Evolutionary conservation across 1,284 basidiomycete genomes (phyloP).

Genomic region (Boletus semigastroideus): DNA sequence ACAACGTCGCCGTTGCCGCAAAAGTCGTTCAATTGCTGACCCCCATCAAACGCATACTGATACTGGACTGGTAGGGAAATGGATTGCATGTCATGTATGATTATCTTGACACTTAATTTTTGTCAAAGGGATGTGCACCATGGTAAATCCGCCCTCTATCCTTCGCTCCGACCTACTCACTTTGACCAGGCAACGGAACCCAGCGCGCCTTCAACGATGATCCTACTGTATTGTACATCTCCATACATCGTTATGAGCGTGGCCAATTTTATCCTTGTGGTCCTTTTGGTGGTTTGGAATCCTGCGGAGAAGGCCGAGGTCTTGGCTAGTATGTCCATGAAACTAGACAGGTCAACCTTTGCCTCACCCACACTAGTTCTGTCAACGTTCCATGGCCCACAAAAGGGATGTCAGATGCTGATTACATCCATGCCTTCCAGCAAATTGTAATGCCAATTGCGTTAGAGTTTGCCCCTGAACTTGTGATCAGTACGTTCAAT

Average conservation of each 20-base stretch:
- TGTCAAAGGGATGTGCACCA: constrained; percentile 92
- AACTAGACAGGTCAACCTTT: background rate
- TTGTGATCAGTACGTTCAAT: constrained; percentile 84
- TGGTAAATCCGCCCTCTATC: constrained; percentile 46
- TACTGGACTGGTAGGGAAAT: constrained; percentile 86
- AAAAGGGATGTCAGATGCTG: constrained; percentile 88
- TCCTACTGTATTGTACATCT: constrained; percentile 91
- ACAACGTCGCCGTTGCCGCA: constrained; percentile 94
- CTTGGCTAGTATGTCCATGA: constrained; percentile 71
- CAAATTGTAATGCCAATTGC: constrained; percentile 97
- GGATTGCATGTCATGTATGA: constrained; percentile 4
- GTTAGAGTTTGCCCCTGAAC: constrained; percentile 92
- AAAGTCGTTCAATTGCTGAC: constrained; percentile 75
- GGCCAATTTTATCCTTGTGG: constrained; percentile 93
- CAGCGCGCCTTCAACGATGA: constrained; percentile 95
- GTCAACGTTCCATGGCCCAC: constrained; percentile 97
- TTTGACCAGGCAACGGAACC: constrained; percentile 83
- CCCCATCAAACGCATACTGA: constrained; percentile 77
- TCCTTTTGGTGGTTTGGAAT: constrained; percentile 83
- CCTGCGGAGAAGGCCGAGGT: constrained; percentile 82
- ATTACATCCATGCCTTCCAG: constrained; percentile 97
- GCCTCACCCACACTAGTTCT: constrained; percentile 50
- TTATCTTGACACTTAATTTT: constrained; percentile 11
- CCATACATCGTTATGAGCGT: constrained; percentile 92
- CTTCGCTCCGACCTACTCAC: constrained; percentile 8